Conservation (phyloP, 148 eudicot genomes). For the Vaccinium vitisidaea region DNA sequence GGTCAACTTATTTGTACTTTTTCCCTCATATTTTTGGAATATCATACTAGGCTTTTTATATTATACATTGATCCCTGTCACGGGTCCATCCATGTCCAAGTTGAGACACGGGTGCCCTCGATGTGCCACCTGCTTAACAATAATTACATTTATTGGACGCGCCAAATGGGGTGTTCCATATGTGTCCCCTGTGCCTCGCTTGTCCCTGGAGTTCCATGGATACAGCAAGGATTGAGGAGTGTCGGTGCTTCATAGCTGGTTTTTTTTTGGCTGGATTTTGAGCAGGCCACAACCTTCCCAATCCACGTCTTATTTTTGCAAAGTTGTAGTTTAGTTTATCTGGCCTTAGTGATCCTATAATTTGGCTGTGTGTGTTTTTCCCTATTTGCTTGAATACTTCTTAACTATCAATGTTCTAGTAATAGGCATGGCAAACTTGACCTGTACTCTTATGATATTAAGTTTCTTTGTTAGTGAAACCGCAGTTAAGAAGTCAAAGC, state of each 20-base stretch:
- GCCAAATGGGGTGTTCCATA: not conserved
- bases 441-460: not conserved
- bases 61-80: too few species aligned
- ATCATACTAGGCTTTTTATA: too few species aligned
- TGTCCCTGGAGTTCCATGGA: not conserved
- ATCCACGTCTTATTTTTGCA: not conserved
- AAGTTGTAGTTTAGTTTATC: not conserved
- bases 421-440: not conserved
- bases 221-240: not conserved
- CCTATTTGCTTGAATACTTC: not conserved
- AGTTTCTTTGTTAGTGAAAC: constrained; percentile 42
- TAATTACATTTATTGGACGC: too few species aligned
- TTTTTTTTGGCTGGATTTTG: not conserved
- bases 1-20: too few species aligned
- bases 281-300: not conserved
- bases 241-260: not conserved
- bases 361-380: not conserved
- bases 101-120: too few species aligned
- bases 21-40: too few species aligned
- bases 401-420: constrained; percentile 7
- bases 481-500: constrained; percentile 53
- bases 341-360: not conserved
- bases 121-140: too few species aligned
- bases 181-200: not conserved
- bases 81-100: too few species aligned